These are phyloP conservation scores for Entomortierella chlamydospora DNA, from an alignment of 192 early-diverging fungal genomes.

Conservation along the genomic window DNA sequence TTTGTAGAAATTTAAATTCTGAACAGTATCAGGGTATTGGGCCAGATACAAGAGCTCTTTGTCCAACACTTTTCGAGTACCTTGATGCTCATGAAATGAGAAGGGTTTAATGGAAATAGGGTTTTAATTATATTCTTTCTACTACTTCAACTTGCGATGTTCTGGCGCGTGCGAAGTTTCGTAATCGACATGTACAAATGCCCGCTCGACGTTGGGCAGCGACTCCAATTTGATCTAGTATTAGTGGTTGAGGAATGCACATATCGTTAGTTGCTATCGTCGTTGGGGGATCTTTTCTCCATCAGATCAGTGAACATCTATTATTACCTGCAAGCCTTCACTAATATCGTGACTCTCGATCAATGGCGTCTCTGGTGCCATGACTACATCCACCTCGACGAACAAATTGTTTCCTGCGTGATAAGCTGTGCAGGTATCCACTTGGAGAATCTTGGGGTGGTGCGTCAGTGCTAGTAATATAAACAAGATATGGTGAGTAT, in stretches of 20 bases:
- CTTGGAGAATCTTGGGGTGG: slow-evolving; percentile 72
- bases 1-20: too few relatives aligned
- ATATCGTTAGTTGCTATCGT: too few relatives aligned
- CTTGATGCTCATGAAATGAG: too few relatives aligned
- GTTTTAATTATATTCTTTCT: too few relatives aligned
- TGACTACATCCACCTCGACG: slow-evolving; percentile 97
- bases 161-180: slow-evolving; percentile 88
- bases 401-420: slow-evolving; percentile 89
- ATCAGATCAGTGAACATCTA: too few relatives aligned
- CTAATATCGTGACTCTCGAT: slow-evolving; percentile 92
- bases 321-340: slow-evolving; percentile 77
- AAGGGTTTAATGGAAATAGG: too few relatives aligned
- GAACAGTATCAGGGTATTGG: too few relatives aligned
- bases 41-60: too few relatives aligned
- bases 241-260: background rate
- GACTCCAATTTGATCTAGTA: slow-evolving; percentile 80
- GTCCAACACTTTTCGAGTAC: too few relatives aligned
- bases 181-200: slow-evolving; percentile 96
- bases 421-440: slow-evolving; percentile 88
- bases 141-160: slow-evolving; percentile 64
- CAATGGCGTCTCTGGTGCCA: slow-evolving; percentile 85
- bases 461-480: slow-evolving; percentile 71
- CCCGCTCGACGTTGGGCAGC: slow-evolving; percentile 87
- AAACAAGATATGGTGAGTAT: background rate
- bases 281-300: background rate